phyloP scores from a whole-genome alignment of 768 basidiomycete species.

The Boletus rufocinnamomeus region DNA sequence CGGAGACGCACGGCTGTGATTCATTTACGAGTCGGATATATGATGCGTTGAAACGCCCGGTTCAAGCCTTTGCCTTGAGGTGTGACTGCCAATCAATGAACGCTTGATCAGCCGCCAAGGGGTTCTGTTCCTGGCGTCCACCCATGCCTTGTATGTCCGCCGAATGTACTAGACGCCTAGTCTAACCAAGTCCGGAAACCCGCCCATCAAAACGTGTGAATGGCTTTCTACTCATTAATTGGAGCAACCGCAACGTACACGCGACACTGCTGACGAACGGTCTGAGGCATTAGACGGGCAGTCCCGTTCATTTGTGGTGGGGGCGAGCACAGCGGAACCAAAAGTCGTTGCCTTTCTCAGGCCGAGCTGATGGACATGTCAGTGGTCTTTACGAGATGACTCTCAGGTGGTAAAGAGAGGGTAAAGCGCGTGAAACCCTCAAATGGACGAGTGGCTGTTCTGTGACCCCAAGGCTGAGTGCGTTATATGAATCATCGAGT shows the following conservation, averaged over 20 bases:
- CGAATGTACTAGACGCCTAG: background rate
- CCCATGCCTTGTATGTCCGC: slow-evolving; percentile 1
- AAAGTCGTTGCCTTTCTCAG: background rate
- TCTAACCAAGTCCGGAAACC: background rate
- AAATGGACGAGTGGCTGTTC: background rate
- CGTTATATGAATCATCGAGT: background rate
- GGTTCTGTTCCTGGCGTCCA: background rate
- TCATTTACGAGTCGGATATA: slow-evolving; percentile 1
- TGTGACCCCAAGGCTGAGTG: background rate
- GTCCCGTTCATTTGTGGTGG: background rate
- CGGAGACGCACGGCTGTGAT: background rate
- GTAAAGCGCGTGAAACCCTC: background rate
- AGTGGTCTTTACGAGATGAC: background rate
- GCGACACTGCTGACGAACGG: background rate
- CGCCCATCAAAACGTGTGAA: slow-evolving; percentile 6
- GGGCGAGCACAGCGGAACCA: background rate
- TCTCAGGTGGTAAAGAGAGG: background rate
- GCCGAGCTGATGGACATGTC: background rate
- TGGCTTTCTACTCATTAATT: background rate
- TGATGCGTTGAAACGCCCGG: background rate
- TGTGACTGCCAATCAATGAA: background rate
- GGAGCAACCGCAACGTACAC: background rate
- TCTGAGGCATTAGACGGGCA: background rate
- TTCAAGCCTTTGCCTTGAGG: background rate
- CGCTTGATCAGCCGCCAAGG: background rate